phyloP scores from a whole-genome alignment of 345 rosid species.

The Barbarea vulgaris region DNA sequence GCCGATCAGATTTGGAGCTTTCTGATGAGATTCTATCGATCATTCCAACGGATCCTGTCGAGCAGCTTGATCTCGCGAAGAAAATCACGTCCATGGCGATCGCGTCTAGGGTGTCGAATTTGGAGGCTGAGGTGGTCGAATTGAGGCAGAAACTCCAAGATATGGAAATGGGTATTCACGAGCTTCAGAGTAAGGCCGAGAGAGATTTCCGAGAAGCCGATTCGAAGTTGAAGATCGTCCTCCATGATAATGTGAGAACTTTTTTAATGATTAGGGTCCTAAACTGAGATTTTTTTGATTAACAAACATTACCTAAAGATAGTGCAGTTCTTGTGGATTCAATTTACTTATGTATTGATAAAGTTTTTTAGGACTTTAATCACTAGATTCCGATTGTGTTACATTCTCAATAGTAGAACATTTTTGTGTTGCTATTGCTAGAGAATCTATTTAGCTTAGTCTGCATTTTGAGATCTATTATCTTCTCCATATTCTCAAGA shows the following conservation, averaged over 20 bases:
- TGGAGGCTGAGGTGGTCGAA: conserved; percentile 57
- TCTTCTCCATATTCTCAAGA: not conserved
- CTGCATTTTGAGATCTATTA: not conserved
- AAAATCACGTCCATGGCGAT: conserved; percentile 91
- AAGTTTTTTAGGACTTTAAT: no score
- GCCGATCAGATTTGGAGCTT: conserved; percentile 53
- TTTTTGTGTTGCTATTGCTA: no score
- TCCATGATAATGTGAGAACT: conserved; percentile 58
- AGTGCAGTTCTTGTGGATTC: not conserved
- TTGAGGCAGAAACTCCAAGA: conserved; percentile 52
- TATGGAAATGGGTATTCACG: conserved; percentile 53
- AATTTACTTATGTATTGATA: not conserved
- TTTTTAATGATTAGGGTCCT: not conserved
- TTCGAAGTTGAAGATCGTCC: conserved; percentile 49
- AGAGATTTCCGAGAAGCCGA: conserved; percentile 55
- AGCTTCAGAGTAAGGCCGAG: conserved; percentile 61
- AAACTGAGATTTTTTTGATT: not conserved
- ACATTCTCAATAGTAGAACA: no score
- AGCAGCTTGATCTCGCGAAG: conserved; percentile 90
- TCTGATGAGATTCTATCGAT: conserved; percentile 68
- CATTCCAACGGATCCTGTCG: conserved; percentile 77
- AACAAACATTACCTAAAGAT: not conserved
- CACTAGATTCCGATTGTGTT: not conserved
- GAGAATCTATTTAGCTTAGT: no score
- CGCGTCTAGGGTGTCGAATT: conserved; percentile 67